Conservation (phyloP, 306 rosid species). For the Quercus berberidifolia region DNA sequence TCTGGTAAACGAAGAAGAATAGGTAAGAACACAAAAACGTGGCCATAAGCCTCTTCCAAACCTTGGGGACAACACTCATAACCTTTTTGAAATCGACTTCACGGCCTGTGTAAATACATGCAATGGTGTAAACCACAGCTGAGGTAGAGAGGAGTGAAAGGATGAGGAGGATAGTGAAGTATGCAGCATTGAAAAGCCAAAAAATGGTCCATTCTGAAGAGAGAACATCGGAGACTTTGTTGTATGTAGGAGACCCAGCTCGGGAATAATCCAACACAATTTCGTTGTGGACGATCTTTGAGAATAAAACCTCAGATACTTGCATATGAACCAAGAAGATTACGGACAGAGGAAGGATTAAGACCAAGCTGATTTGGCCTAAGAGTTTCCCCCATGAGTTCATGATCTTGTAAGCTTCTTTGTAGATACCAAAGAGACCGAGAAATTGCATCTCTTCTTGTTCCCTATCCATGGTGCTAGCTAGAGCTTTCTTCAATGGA, state of each 20-base stretch:
- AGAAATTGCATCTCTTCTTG: conserved; percentile 69
- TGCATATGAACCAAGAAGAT: conserved; percentile 48
- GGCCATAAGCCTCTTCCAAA: conserved; percentile 61
- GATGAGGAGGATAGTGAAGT: conserved; percentile 34
- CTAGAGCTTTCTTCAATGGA: conserved; percentile 1
- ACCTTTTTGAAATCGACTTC: conserved; percentile 41
- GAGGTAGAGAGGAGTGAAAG: conserved; percentile 62
- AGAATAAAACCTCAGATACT: conserved; percentile 40
- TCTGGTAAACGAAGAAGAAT: conserved; percentile 35
- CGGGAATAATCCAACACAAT: not conserved
- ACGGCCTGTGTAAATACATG: conserved; percentile 47
- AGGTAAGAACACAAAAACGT: conserved; percentile 51
- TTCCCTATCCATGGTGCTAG: conserved; percentile 52
- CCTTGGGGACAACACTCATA: conserved; percentile 60
- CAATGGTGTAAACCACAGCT: conserved; percentile 73
- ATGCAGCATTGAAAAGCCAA: conserved; percentile 39
- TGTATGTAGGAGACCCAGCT: conserved; percentile 17
- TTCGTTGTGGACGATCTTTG: conserved; percentile 26
- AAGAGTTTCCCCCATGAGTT: conserved; percentile 46
- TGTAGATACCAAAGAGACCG: conserved; percentile 44
- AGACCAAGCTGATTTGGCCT: conserved; percentile 50
- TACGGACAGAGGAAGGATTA: conserved; percentile 68
- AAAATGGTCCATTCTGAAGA: conserved; percentile 38
- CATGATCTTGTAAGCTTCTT: conserved; percentile 55
- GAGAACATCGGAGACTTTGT: conserved; percentile 26